These are phyloP conservation scores for Mortierella sp. DNA, from an alignment of 371 early-diverging fungal species.

Conservation along the genomic window DNA sequence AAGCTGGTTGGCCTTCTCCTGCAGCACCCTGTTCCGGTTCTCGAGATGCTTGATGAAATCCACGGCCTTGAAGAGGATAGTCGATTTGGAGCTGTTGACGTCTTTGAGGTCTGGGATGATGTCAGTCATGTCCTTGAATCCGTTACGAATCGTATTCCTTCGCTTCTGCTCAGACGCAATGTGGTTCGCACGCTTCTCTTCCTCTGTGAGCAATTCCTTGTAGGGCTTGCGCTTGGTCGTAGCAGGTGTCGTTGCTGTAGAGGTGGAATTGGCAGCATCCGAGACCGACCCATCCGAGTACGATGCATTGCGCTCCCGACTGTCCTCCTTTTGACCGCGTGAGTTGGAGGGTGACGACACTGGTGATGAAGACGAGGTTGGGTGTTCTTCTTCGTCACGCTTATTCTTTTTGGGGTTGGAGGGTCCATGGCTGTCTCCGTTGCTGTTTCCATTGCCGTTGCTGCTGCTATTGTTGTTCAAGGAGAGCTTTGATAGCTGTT, in stretches of 20 bases:
- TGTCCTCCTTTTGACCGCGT: conserved; percentile 14
- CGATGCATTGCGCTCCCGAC: conserved; percentile 39
- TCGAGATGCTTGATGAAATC: conserved; percentile 61
- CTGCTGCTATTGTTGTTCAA: conserved; percentile 23
- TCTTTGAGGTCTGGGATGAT: conserved; percentile 58
- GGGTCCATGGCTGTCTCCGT: conserved; percentile 11
- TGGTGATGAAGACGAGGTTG: conserved; percentile 21
- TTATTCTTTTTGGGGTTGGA: conserved; percentile 52
- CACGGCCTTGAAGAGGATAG: conserved; percentile 61
- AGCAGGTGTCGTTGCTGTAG: conserved; percentile 7
- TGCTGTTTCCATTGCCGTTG: conserved; percentile 5
- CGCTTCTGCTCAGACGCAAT: conserved; percentile 68
- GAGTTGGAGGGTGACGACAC: conserved; percentile 28
- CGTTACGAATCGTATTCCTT: conserved; percentile 55
- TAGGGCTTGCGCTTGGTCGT: conserved; percentile 57
- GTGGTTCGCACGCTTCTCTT: conserved; percentile 96
- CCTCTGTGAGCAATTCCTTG: conserved; percentile 87
- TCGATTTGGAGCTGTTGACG: conserved; percentile 60
- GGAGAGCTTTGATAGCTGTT: conserved; percentile 50
- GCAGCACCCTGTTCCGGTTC: conserved; percentile 61
- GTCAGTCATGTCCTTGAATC: conserved; percentile 59
- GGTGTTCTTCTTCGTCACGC: conserved; percentile 42
- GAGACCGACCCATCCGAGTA: conserved; percentile 49
- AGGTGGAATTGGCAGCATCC: conserved; percentile 23
- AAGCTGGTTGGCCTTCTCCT: conserved; percentile 64